Evolutionary conservation across 192 early-diverging fungal species (phyloP).

Genomic region (Rhizoclosmatium globosum): DNA sequence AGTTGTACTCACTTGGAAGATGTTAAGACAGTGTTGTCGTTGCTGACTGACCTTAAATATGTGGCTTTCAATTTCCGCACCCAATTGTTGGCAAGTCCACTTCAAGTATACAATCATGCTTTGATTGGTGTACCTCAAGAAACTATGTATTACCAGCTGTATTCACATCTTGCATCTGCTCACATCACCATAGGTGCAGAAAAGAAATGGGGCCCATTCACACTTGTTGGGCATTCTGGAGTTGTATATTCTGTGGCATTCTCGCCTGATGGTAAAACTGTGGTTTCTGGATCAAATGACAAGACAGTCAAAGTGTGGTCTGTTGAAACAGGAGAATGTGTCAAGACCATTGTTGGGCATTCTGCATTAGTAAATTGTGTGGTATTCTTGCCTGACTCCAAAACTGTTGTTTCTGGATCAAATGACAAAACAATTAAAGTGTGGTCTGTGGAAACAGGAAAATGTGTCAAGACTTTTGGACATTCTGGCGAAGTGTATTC

Average conservation of each 20-base stretch:
- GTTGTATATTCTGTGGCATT: constrained; percentile 16
- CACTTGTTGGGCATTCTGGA: constrained; percentile 17
- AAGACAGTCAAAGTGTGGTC: constrained; percentile 31
- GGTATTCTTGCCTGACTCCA: neutral
- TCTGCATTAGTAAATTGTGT: neutral
- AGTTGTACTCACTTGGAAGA: neutral
- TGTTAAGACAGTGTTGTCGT: neutral
- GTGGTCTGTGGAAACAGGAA: constrained; percentile 33
- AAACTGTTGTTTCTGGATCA: constrained; percentile 21
- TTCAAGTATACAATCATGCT: neutral
- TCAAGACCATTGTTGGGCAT: constrained; percentile 18
- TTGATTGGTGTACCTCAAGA: neutral
- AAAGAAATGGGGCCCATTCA: neutral
- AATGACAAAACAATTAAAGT: constrained; percentile 35
- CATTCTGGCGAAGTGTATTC: constrained; percentile 38
- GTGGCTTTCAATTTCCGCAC: neutral
- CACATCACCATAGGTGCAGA: neutral
- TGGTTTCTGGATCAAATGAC: constrained; percentile 33
- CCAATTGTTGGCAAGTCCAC: neutral
- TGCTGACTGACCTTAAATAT: neutral
- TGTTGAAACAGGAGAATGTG: neutral
- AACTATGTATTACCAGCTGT: neutral
- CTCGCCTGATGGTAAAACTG: constrained; percentile 6
- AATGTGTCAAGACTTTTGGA: constrained; percentile 37
- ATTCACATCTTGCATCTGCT: neutral